Evolutionary conservation across 2,329 filamentous ascomycete species (phyloP).

Genomic region (Fusarium nygamai): DNA sequence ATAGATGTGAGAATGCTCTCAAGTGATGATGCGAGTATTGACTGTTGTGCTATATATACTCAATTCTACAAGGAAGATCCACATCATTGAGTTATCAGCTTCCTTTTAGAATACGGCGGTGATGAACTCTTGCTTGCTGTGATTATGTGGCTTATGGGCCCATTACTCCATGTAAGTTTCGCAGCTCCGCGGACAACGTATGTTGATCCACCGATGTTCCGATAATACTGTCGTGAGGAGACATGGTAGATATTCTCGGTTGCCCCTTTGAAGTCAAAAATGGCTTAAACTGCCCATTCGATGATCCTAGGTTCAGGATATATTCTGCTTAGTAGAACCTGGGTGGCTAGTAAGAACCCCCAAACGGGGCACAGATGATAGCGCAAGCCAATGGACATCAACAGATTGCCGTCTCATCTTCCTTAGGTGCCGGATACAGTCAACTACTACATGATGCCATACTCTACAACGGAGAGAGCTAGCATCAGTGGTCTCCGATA

Average conservation of each 20-base stretch:
- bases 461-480: fast-evolving
- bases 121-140: neutral
- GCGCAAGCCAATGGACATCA: neutral
- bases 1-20: neutral
- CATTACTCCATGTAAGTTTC: neutral
- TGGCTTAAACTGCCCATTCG: fast-evolving
- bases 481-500: neutral
- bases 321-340: fast-evolving
- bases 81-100: neutral
- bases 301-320: fast-evolving
- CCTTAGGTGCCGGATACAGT: fast-evolving
- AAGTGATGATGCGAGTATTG: no score
- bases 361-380: fast-evolving
- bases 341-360: fast-evolving
- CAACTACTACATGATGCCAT: fast-evolving
- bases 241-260: neutral
- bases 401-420: no score
- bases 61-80: fast-evolving
- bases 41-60: fast-evolving
- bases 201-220: neutral
- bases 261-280: fast-evolving
- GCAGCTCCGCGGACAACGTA: neutral
- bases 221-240: fast-evolving
- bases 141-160: neutral
- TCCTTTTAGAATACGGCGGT: fast-evolving